These are phyloP conservation scores for Epicoccum sorghinum DNA, from an alignment of 2,329 filamentous ascomycete genomes.

Conservation along the genomic window DNA sequence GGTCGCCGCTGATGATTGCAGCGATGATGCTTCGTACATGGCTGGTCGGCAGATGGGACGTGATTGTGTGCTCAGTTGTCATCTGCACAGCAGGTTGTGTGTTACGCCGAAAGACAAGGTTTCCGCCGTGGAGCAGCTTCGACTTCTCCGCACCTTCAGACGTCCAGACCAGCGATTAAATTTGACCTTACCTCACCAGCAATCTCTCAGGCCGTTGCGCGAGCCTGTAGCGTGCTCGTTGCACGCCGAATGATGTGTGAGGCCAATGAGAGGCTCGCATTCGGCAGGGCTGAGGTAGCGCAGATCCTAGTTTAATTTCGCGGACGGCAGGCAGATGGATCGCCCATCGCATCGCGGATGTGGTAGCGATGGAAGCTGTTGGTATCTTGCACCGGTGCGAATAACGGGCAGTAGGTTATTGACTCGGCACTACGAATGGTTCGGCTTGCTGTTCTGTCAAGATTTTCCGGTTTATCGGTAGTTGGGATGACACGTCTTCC, in stretches of 20 bases:
- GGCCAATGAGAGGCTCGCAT: conserved; percentile 2
- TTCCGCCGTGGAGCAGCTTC: neutral
- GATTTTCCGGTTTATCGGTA: neutral
- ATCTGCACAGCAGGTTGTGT: neutral
- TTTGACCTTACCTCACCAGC: conserved; percentile 13
- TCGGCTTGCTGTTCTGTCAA: neutral
- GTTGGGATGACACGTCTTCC: neutral
- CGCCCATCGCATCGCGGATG: conserved; percentile 13
- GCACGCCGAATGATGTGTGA: conserved; percentile 19
- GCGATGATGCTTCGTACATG: conserved; percentile 2
- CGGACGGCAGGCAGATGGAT: conserved; percentile 23
- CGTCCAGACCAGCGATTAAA: conserved; percentile 9
- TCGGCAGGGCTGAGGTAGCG: conserved; percentile 24
- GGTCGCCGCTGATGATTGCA: neutral
- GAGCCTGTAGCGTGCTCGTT: conserved; percentile 15
- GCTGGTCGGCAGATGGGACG: neutral
- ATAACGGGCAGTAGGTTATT: conserved; percentile 4
- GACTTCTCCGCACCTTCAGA: conserved; percentile 10
- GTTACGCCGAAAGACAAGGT: conserved; percentile 9
- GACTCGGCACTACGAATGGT: neutral
- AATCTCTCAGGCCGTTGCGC: conserved; percentile 15
- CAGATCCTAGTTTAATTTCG: conserved; percentile 32
- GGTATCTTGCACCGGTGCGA: neutral
- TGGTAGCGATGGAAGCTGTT: conserved; percentile 3
- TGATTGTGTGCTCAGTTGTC: neutral